Percentiles rank a stretch among this genome's conserved stretches.
These are phyloP conservation scores for Backusella liffmaniae DNA, from an alignment of 192 early-diverging fungal species.

Conservation along the genomic window DNA sequence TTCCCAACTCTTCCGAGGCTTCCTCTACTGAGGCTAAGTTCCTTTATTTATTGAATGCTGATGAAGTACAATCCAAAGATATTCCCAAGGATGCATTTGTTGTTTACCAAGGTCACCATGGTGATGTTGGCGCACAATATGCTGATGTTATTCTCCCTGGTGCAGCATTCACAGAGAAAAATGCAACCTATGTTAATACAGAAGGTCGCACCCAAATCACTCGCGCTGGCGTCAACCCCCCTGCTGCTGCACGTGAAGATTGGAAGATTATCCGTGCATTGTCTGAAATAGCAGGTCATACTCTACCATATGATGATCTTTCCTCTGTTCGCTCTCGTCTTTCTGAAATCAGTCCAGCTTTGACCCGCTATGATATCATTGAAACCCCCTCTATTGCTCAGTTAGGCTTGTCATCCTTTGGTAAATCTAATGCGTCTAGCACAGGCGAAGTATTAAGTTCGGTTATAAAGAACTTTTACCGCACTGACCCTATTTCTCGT, in stretches of 20 bases:
- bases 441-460: constrained; percentile 49
- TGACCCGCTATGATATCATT: constrained; percentile 72
- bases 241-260: constrained; percentile 90
- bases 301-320: constrained; percentile 90
- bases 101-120: constrained; percentile 99
- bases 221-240: constrained; percentile 85
- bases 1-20: constrained; percentile 48
- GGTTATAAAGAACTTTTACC: constrained; percentile 86
- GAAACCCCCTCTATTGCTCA: constrained; percentile 57
- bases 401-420: constrained; percentile 62
- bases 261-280: constrained; percentile 98
- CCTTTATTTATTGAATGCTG: constrained; percentile 91
- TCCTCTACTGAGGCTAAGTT: constrained; percentile 53
- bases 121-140: constrained; percentile 89
- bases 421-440: constrained; percentile 31
- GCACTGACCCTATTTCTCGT: constrained; percentile 90
- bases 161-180: constrained; percentile 94
- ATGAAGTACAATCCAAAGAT: constrained; percentile 72
- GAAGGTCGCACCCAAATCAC: constrained; percentile 94
- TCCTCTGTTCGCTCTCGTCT: constrained; percentile 77
- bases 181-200: constrained; percentile 93
- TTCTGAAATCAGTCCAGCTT: constrained; percentile 79
- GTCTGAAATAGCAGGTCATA: constrained; percentile 84
- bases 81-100: constrained; percentile 92
- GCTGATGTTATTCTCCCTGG: constrained; percentile 96